A percentile compares a stretch with the other conserved stretches of the same genome.
phyloP scores from a whole-genome alignment of 305 asterid species.

The Petunia hybrid region DNA sequence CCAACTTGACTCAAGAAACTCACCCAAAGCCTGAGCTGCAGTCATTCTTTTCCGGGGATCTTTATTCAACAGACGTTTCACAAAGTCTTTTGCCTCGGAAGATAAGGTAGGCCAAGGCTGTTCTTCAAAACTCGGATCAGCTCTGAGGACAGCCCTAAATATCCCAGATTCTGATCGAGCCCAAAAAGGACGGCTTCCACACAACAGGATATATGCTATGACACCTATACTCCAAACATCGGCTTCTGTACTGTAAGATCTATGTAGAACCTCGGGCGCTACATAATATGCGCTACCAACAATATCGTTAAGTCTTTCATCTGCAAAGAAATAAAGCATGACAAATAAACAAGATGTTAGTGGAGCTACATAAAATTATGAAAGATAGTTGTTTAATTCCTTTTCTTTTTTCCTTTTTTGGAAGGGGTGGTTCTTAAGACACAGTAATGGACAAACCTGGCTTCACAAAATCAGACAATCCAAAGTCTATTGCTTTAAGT shows the following conservation, averaged over 20 bases:
- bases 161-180: conserved; percentile 95
- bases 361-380: conserved; percentile 3
- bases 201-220: conserved; percentile 78
- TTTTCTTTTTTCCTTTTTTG: background rate
- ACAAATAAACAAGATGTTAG: background rate
- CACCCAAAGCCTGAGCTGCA: conserved; percentile 98
- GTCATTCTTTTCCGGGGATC: conserved; percentile 99
- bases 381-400: background rate
- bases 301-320: conserved; percentile 90
- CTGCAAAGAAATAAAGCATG: conserved; percentile 46
- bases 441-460: conserved; percentile 66
- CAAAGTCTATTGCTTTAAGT: conserved; percentile 95
- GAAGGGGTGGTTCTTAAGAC: background rate
- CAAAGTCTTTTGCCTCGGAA: conserved; percentile 60
- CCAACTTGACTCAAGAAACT: conserved; percentile 40
- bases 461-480: conserved; percentile 91
- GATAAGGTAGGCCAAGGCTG: conserved; percentile 45
- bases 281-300: conserved; percentile 98
- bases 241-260: conserved; percentile 92
- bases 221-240: conserved; percentile 98
- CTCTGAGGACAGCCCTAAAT: conserved; percentile 86
- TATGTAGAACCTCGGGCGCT: conserved; percentile 91
- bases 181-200: conserved; percentile 98
- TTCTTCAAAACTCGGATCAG: conserved; percentile 87
- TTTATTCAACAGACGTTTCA: conserved; percentile 53